phyloP scores from a whole-genome alignment of 2,329 filamentous ascomycete genomes.

The Proliferodiscus dingleyae region DNA sequence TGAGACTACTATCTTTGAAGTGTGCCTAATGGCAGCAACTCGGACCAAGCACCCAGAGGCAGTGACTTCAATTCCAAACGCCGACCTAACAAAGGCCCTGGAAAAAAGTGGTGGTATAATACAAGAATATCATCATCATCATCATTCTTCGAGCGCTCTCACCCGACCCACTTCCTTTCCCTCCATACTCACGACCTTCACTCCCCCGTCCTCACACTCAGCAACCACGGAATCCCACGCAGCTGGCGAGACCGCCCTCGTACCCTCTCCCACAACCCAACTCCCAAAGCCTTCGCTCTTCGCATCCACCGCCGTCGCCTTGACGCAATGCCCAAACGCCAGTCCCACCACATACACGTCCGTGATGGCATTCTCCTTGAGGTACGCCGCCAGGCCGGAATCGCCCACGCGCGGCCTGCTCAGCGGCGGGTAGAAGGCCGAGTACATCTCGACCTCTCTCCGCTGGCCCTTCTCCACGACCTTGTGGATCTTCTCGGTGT shows the following conservation, averaged over 20 bases:
- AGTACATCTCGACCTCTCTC: slow-evolving; percentile 83
- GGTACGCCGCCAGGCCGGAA: slow-evolving; percentile 54
- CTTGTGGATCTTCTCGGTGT: slow-evolving; percentile 52
- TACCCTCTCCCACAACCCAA: slow-evolving; percentile 74
- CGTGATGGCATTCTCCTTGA: slow-evolving; percentile 58
- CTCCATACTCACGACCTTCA: slow-evolving; percentile 55
- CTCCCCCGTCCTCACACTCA: slow-evolving; percentile 54
- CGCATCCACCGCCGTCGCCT: slow-evolving; percentile 74
- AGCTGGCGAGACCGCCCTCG: slow-evolving; percentile 62
- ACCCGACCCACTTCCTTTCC: slow-evolving; percentile 53
- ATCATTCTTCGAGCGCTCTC: slow-evolving; percentile 2
- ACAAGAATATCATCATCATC: not conserved
- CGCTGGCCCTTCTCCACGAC: slow-evolving; percentile 76
- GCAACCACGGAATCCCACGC: slow-evolving; percentile 49
- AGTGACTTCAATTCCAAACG: no score
- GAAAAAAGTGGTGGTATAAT: no score
- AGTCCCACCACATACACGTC: slow-evolving; percentile 83
- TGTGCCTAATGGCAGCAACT: no score
- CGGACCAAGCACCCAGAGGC: no score
- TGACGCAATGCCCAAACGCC: slow-evolving; percentile 87
- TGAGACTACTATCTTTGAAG: no score
- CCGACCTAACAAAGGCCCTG: no score
- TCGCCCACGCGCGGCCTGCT: slow-evolving; percentile 52
- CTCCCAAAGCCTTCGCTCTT: slow-evolving; percentile 69
- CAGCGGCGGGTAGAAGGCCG: slow-evolving; percentile 82